Base-by-base conservation (phyloP, 371 early-diverging fungal species). In the Saksenaea vasiformis region DNA sequence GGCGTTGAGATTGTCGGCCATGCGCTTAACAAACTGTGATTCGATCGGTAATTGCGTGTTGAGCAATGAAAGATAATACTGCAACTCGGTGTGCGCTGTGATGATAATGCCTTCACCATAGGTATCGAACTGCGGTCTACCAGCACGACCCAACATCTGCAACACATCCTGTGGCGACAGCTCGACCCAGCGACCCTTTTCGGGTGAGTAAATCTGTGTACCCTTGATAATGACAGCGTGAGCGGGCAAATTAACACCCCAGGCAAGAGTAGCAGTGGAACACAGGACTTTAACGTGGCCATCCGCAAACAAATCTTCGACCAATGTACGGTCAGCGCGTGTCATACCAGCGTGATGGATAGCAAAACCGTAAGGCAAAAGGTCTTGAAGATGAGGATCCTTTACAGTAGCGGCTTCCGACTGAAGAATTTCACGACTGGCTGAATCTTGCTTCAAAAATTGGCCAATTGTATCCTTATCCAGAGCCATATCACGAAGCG, bases 181-280 rank as follows among this genome's bases (percentile, higher is more conserved):
- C 73, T 99, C 98, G 17, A 87, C 85, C 95, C 95, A 98, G 14
- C 89, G 80, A 65, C 99, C 97, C 80, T 92, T 94, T 70, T 97
- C 96, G 8, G 96, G 94, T 24, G 90, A 87, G 74, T 99, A 99
- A 64, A 98, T 93, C 72, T 95, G 95, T 7, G 99, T 99, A 11
- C 99, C 99, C 81, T 98, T 98, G 77, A 99, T 98, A 58, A 99
- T 94, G 54, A 99, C 99, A 2, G 96, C 91, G 75, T 99, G 96
- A 15, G 99, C 99, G 26, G 99, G 99, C 69, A 99, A 87, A 74
- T 99, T 99, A 61, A 99, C 99, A 81, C 99, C 99, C 99, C 99
- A 99, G 34, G 99, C 99, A 54, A 99, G 83, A 0, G 99, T 99
- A 14, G 99, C 97, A 10, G 99, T 99, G 4, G 95, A 96, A 37